Evolutionary conservation across 768 basidiomycete species (phyloP), one percentile per base, ranked within the genome.

Genomic region (Auricularia sp.): DNA sequence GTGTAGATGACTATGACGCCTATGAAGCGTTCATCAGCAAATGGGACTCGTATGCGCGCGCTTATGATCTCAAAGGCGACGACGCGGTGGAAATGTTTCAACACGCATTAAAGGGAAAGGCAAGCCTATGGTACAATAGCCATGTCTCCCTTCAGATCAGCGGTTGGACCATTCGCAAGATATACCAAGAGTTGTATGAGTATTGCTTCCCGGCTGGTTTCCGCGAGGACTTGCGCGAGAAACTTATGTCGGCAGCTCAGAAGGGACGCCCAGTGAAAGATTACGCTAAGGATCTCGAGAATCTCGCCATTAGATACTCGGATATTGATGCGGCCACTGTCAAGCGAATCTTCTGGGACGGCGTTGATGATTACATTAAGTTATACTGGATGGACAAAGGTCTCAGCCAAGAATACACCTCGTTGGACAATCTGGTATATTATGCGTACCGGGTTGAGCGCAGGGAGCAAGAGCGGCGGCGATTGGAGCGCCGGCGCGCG

Each of bases 181-280:
- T 78, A 64, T 77, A 77, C 61, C 33, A 63, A 3, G 72, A 70
- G 33, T 13, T 79, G 21, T 78, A 76, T 64, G 69, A 78, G 29
- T 75, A 75, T 29, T 77, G 77, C 42, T 79, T 79, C 67, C 77
- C 77, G 0, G 61, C 71, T 0, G 66, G 75, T 58, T 78, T 71
- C 54, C 37, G 69, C 0, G 51, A 70, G 8, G 62, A 75, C 34
- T 74, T 75, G 62, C 37, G 70, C 0, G 65, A 71, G 3, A 73
- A 73, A 33, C 67, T 80, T 0, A 59, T 68, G 0, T 47, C 59
- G 0, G 67, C 64, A 5, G 63, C 58, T 1, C 78, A 80, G 59
- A 64, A 69, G 1, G 62, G 71, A 2, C 71, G 69, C 8, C 70
- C 68, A 0, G 75, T 81, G 0, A 64, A 69, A 0, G 73, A 75